phyloP scores from a whole-genome alignment of 2,329 filamentous ascomycete species.

The Ceratocystis colombiana region DNA sequence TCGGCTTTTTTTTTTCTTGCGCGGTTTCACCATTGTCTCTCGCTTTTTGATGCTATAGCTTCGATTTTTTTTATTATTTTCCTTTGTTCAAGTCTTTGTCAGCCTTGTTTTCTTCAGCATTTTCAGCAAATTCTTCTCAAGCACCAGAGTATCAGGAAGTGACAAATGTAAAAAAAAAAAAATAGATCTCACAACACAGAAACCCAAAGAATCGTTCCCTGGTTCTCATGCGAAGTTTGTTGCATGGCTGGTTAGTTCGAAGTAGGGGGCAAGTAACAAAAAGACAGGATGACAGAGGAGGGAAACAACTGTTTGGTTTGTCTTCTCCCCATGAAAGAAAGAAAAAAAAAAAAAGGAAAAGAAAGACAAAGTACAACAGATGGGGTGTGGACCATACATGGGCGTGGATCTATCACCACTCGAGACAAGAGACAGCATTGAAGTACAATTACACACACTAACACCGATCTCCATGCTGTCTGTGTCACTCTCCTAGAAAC shows the following conservation, averaged over 20 bases:
- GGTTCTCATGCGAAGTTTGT: no score
- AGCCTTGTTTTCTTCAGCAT: background rate
- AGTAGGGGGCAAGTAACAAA: no score
- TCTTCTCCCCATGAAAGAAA: no score
- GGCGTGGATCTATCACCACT: no score
- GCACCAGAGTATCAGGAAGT: no score
- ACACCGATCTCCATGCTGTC: background rate
- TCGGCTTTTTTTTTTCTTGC: conserved; percentile 3
- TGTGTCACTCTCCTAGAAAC: background rate
- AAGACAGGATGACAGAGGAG: no score
- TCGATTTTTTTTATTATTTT: conserved; percentile 13
- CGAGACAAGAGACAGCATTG: background rate
- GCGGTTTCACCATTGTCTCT: conserved; percentile 6
- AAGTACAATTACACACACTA: background rate
- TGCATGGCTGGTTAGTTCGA: no score
- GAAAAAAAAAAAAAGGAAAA: background rate
- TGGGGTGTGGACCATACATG: no score
- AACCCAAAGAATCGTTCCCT: no score
- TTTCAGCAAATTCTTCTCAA: background rate
- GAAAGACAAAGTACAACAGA: background rate
- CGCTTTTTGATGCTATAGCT: background rate
- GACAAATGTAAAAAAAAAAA: no score
- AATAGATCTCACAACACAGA: no score
- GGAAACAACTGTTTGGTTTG: no score
- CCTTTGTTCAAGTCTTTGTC: background rate